These are phyloP conservation scores for Cutaneotrichosporon curvatum DNA, from an alignment of 1,284 basidiomycete species.

Conservation along the genomic window DNA sequence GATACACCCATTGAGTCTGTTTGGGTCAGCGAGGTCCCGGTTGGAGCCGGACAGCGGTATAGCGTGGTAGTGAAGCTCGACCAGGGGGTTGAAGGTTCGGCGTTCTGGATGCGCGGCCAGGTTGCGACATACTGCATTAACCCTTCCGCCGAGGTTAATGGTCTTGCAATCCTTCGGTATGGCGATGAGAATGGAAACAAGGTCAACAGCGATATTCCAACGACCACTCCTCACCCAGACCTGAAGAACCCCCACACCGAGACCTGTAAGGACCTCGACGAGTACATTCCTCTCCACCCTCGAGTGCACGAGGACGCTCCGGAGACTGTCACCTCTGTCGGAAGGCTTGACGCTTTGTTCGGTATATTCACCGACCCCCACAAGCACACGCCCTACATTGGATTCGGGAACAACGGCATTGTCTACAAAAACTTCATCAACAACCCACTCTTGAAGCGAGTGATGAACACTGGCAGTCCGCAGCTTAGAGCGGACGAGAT, in stretches of 20 bases:
- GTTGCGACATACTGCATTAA: conserved; percentile 16
- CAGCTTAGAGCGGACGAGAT: conserved; percentile 15
- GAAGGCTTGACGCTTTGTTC: conserved; percentile 20
- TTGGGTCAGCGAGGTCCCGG: conserved; percentile 19
- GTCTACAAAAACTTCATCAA: conserved; percentile 30
- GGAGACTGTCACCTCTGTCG: not conserved
- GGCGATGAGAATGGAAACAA: not conserved
- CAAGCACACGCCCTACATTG: conserved; percentile 15
- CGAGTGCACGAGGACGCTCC: conserved; percentile 22
- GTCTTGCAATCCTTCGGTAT: conserved; percentile 5
- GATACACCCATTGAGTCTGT: conserved; percentile 22
- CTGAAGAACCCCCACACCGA: not conserved
- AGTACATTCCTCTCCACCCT: conserved; percentile 20
- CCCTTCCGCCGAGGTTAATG: not conserved
- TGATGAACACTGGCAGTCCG: conserved; percentile 6
- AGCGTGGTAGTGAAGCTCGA: conserved; percentile 32
- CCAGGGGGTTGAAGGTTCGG: conserved; percentile 21
- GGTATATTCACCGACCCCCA: conserved; percentile 19
- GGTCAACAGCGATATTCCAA: not conserved
- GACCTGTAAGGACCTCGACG: conserved; percentile 23
- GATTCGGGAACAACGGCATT: conserved; percentile 30
- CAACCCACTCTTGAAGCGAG: not conserved
- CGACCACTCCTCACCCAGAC: not conserved
- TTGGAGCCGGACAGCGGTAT: conserved; percentile 32
- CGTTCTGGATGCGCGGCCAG: conserved; percentile 33